Conservation (phyloP, 192 early-diverging fungal species). For the Dissophora ornata region DNA sequence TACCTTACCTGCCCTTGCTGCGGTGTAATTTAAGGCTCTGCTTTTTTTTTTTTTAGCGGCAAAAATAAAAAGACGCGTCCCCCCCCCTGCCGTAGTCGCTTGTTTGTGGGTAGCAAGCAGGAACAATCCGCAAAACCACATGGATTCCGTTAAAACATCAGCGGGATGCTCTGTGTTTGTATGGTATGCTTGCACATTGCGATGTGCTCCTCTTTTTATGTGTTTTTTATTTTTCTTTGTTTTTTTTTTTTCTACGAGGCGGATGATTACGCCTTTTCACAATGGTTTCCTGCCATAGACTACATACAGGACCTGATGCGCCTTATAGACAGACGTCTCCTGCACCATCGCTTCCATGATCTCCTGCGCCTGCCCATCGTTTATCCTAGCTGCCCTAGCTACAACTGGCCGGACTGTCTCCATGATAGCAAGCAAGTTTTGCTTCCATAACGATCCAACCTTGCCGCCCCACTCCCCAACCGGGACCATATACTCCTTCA, state of each 20-base stretch:
- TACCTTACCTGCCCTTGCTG: no score
- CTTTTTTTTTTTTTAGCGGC: conserved; percentile 7
- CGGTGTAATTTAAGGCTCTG: no score
- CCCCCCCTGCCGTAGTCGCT: no score
- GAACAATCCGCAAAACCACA: no score
- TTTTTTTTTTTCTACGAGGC: conserved; percentile 20
- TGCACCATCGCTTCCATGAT: conserved; percentile 22
- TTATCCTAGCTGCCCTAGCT: conserved; percentile 18
- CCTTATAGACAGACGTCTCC: conserved; percentile 6
- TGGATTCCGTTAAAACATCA: no score
- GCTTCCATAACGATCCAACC: conserved; percentile 36
- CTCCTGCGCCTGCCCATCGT: conserved; percentile 23
- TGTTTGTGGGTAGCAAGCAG: no score
- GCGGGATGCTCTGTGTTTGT: no score
- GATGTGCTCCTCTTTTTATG: no score
- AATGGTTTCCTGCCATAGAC: conserved; percentile 25
- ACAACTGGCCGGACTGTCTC: conserved; percentile 20
- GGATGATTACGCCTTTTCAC: no score
- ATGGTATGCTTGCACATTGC: no score
- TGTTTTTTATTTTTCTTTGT: conserved; percentile 14
- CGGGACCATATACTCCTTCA: conserved; percentile 29
- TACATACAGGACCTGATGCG: conserved; percentile 23
- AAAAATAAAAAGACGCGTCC: no score
- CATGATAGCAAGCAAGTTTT: conserved; percentile 28
- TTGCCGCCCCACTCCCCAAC: conserved; percentile 43